These are phyloP conservation scores for Paramecium biaurelia DNA, from an alignment of 73 alveolate genomes.

Conservation along the genomic window DNA sequence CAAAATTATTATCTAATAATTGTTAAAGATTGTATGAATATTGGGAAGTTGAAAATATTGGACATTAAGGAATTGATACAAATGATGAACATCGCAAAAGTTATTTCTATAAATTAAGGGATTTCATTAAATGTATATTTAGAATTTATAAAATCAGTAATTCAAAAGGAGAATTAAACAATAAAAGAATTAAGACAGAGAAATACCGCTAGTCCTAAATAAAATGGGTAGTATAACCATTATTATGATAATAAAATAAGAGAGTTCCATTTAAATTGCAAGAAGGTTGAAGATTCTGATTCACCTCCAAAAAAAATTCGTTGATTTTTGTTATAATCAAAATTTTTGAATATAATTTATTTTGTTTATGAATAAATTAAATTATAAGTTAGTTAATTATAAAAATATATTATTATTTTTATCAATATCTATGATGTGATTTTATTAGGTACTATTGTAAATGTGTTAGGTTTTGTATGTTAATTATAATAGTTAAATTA, in stretches of 20 bases:
- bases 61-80: slow-evolving; percentile 65
- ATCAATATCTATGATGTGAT: background rate
- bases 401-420: background rate
- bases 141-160: background rate
- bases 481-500: background rate
- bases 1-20: background rate
- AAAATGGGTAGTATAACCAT: background rate
- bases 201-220: slow-evolving; percentile 14
- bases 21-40: slow-evolving; percentile 39
- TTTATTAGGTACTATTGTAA: slow-evolving; percentile 17
- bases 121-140: slow-evolving; percentile 11
- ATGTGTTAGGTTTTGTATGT: background rate
- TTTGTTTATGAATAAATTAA: background rate
- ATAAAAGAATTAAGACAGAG: background rate
- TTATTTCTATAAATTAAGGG: slow-evolving; percentile 54
- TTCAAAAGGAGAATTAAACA: background rate
- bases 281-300: background rate
- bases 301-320: background rate
- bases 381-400: background rate
- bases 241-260: background rate
- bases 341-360: background rate
- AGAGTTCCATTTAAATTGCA: background rate
- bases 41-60: slow-evolving; percentile 62
- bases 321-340: background rate
- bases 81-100: slow-evolving; percentile 50